Base-by-base conservation (phyloP, 2,329 filamentous ascomycete genomes). In the Trichophyton schoenleinii region DNA sequence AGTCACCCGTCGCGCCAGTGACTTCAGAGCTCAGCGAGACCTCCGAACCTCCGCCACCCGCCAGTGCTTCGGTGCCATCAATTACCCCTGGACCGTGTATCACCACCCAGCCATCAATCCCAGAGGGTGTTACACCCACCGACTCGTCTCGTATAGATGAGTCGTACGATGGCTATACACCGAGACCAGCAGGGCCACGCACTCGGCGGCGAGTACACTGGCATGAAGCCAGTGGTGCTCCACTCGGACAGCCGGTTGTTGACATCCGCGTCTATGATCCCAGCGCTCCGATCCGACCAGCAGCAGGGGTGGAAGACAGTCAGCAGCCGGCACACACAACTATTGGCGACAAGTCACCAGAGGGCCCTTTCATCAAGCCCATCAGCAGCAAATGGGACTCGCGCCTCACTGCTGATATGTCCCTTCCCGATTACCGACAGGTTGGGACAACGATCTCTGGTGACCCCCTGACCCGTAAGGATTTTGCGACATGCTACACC, bases 351-450 rank as follows among this genome's bases (percentile, higher is more conserved):
- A 61, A 58, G 62, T 59, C 48, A 34, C 69, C 64, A 52, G 59
- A 68, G 62, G 69, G 71, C 42, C 67, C 69, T n/a, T 66, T 70
- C 63, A 71, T 75, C 44, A 70, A 70, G 4, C 69, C 69, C 11
- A 69, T 78, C 22, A 63, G 73, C 6, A 57, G 61, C 4, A 68
- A 70, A 28, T 78, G 75, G 76, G 66, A 74, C 48, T 61, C 65
- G 15, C 68, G 67, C 36, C 65, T 78, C 9, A 61, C 68, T 5
- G 63, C 64, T 41, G 72, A 71, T 2, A 70, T 72, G 70, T 57
- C 64, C 8, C 58, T 65, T 34, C 64, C 69, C 4, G 61, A 69
- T 31, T 64, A 63, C 20, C 62, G 65, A 20, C 63, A 67, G n/a
- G 61, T 75, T 13, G 73, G 67, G 3, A 70, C 62, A 38, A 72